These are phyloP conservation scores for Saccharum officinarum DNA, from an alignment of 176 grass and related monocot genomes.

Conservation along the genomic window DNA sequence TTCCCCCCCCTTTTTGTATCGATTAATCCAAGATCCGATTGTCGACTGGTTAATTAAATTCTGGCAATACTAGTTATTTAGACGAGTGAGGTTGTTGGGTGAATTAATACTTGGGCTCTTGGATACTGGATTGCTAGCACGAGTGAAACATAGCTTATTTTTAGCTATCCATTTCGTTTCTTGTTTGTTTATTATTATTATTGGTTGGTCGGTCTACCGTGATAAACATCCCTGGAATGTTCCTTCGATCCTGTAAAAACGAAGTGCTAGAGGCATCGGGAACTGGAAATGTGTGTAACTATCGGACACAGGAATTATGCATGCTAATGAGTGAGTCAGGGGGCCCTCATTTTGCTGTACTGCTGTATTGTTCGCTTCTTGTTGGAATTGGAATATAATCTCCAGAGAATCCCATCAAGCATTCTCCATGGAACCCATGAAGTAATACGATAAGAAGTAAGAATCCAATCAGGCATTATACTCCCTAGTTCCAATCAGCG, in stretches of 20 bases:
- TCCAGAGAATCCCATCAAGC: not conserved
- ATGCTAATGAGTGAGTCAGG: not conserved
- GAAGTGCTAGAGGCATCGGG: not conserved
- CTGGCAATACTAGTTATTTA: not conserved
- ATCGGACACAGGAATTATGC: not conserved
- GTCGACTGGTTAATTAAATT: not conserved
- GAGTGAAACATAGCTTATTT: not conserved
- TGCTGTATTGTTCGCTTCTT: constrained; percentile 24
- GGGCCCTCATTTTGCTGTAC: not conserved
- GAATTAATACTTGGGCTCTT: not conserved
- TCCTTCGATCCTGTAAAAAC: not conserved
- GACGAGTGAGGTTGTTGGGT: not conserved
- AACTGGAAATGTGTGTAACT: not conserved
- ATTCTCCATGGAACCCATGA: not conserved
- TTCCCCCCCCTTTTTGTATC: not conserved
- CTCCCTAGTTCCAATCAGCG: not conserved
- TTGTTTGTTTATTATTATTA: not conserved
- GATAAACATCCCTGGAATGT: not conserved
- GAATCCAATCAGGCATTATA: not conserved
- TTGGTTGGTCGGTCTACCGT: not conserved
- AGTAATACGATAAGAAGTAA: constrained; percentile 6
- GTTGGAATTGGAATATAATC: constrained; percentile 6
- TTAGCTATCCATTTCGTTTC: not conserved
- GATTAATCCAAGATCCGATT: constrained; percentile 27
- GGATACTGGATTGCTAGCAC: not conserved